These are phyloP conservation scores for Cercospora sp. DNA, from an alignment of 2,329 filamentous ascomycete species.

Conservation along the genomic window DNA sequence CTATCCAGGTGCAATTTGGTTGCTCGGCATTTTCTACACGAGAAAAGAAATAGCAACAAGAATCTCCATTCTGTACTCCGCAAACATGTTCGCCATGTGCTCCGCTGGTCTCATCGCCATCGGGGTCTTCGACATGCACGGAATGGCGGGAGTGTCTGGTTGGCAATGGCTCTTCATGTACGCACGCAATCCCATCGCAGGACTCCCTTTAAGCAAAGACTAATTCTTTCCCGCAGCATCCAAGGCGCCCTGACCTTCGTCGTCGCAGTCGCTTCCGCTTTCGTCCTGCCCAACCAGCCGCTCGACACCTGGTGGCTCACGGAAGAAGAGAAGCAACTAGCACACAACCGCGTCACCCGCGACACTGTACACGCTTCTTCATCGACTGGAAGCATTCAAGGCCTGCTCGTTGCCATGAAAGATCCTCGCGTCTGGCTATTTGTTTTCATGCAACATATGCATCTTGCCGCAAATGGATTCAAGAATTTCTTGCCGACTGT, in stretches of 20 bases:
- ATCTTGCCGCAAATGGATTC: slow-evolving; percentile 21
- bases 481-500: slow-evolving; percentile 41
- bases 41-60: slow-evolving; percentile 43
- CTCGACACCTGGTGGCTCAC: slow-evolving; percentile 10
- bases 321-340: slow-evolving; percentile 4
- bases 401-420: neutral
- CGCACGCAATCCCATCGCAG: neutral
- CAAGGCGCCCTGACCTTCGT: slow-evolving; percentile 14
- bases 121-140: slow-evolving; percentile 34
- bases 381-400: slow-evolving; percentile 5
- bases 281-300: slow-evolving; percentile 7
- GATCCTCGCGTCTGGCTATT: slow-evolving; percentile 3
- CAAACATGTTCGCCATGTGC: slow-evolving; percentile 38
- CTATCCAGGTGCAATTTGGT: slow-evolving; percentile 43
- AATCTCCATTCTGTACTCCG: slow-evolving; percentile 42
- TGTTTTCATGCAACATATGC: slow-evolving; percentile 13
- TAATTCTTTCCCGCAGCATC: slow-evolving; percentile 29
- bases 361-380: slow-evolving; percentile 7
- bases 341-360: neutral
- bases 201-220: no score
- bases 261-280: neutral
- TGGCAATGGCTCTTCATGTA: slow-evolving; percentile 33
- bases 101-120: slow-evolving; percentile 28
- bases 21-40: slow-evolving; percentile 47
- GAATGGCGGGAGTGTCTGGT: slow-evolving; percentile 35